Evolutionary conservation across 2,329 filamentous ascomycete species (phyloP), one percentile per base, ranked within the genome.

Genomic region (Chaetothyriales sp.): DNA sequence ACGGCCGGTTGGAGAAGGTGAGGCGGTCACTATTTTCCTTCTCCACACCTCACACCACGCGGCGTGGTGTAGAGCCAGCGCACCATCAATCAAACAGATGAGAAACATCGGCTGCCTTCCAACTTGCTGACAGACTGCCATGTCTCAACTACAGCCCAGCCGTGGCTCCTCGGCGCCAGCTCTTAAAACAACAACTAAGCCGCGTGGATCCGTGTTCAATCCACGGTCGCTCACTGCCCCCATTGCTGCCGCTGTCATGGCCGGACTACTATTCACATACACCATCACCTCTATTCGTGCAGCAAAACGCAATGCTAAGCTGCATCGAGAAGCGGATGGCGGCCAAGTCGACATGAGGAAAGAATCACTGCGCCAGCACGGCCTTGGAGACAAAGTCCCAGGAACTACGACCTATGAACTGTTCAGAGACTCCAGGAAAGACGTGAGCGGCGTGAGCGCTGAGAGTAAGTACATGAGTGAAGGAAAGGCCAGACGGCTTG

Each of bases 291-390:
- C 77, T 20, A 85, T 86, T 56, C 72, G 75, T 54, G 77, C 80
- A 20, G 83, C 83, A 2, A 83, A 83, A 59, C 71, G 76, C 46
- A 83, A 85, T 57, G 81, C 81, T 0, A 73, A 79, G 55, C 76
- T 79, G 50, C 69, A 80, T 47, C 74, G 59, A 43, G 58, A 60
- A 54, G 60, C 60, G 7, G 60, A 62, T 47, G 60, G 60, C 18
- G 60, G 60, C 13, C 60, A 62, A 50, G 49, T 62, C 6, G 58
- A 62, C 54, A 60, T 62, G 59, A 54, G 59, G 2, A 56, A 55
- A 15, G 60, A 62, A 48, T 58, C 55, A 43, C 51, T 62, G 22
- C 58, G 60, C 25, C 51, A 56, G 46, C 60, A 61, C 49, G 60
- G 60, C 20, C 49, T 59, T 9, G 44, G 57, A 10, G 58, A 59